Base-by-base conservation (phyloP, 805 yeast genomes). In the Starmera caribaea region DNA sequence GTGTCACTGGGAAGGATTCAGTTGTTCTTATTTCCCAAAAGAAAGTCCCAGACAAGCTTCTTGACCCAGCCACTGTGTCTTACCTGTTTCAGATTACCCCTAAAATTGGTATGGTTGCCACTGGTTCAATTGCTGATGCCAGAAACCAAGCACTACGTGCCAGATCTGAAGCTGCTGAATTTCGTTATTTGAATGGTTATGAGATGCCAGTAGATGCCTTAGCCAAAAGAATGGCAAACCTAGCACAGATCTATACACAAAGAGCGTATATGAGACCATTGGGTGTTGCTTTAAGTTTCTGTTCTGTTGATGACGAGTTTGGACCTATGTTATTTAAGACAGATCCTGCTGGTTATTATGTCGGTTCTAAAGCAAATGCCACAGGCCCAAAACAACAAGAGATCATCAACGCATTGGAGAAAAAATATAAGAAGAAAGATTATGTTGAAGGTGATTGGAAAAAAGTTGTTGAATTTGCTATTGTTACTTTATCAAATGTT, bases 301-400 rank as follows among this genome's bases (percentile, higher is more conserved):
- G 88, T 42, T 77, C 94, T 35, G 80, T 84, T 41, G 97, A 88
- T 61, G 96, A 87, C 56, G 94, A 81, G 62, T 61, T 68, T 39
- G 98, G 97, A 1, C 96, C 98, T 24, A 77, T 79, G 53, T 71
- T 92, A 44, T 88, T 75, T 68, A 92, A 90, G 68, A 80, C 92
- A 49, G 98, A 92, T 63, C 98, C 98, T 14, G 97, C 98, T 4
- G 98, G 98, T 8, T 90, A 90, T 63, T 92, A 69, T 58, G 80
- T 85, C 40, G 92, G 95, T 26, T 85, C 84, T 47, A 82, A 82
- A 63, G 97, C 97, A 3, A 81, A 88, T 27, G 79, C 97, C 9
- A 84, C 96, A 3, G 98, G 98, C 3, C 97, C 97, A 40, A 92
- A 90, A 63, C 97, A 89, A 66, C 97, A 89, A 61, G 97, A 92